These are phyloP conservation scores for Leccinum barrowsii DNA, from an alignment of 768 basidiomycete genomes.

Conservation along the genomic window DNA sequence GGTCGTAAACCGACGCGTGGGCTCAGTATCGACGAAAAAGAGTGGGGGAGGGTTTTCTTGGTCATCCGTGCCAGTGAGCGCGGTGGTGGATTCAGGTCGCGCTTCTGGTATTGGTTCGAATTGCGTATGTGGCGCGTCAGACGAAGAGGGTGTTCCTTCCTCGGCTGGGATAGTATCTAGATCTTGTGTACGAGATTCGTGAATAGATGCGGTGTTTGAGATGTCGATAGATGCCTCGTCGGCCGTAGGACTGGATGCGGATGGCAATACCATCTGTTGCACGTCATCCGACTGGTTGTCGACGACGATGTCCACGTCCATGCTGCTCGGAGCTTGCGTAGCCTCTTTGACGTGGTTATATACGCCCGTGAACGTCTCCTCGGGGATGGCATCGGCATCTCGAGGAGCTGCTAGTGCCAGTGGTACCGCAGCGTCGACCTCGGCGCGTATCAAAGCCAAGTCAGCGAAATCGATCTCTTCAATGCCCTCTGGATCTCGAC, in stretches of 20 bases:
- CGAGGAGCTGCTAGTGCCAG: not conserved
- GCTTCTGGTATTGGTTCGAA: not conserved
- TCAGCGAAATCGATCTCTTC: constrained; percentile 49
- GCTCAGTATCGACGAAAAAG: constrained; percentile 41
- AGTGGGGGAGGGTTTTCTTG: not conserved
- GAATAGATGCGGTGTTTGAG: constrained; percentile 1
- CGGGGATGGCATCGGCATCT: constrained; percentile 22
- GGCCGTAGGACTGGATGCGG: not conserved
- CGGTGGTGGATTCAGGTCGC: not conserved
- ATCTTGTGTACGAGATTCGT: not conserved
- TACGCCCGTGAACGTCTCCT: constrained; percentile 39
- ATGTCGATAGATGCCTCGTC: constrained; percentile 9
- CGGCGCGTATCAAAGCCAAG: constrained; percentile 17
- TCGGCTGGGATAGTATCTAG: not conserved
- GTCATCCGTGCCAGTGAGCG: not conserved
- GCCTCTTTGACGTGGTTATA: constrained; percentile 21
- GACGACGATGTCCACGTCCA: constrained; percentile 6
- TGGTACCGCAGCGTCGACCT: constrained; percentile 8
- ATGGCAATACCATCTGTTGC: not conserved
- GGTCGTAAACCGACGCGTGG: constrained; percentile 12
- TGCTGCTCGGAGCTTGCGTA: not conserved
- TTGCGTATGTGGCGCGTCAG: not conserved
- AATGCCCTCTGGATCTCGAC: constrained; percentile 45
- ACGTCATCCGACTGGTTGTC: not conserved
- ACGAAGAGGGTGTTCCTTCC: not conserved